Conservation (phyloP, 106 monocot species). For the Apostasia ramifera region DNA sequence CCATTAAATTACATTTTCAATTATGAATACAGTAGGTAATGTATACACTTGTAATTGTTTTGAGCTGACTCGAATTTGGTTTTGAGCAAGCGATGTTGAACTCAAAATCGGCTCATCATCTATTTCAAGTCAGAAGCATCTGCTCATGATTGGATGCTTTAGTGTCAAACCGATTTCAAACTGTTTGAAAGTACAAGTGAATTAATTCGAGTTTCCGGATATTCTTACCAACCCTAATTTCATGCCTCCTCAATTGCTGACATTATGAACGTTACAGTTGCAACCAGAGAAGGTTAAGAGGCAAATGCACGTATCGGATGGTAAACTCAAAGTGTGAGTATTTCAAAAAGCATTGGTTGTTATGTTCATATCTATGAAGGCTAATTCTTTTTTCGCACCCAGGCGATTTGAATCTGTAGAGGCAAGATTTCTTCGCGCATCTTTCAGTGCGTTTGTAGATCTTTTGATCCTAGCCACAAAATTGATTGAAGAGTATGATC, state of each 20-base stretch:
- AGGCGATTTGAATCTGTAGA: constrained; percentile 85
- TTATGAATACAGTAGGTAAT: no score
- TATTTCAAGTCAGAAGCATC: no score
- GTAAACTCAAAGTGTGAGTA: constrained; percentile 79
- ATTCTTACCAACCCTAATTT: not conserved
- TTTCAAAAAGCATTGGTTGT: not conserved
- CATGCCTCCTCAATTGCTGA: not conserved
- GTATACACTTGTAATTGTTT: no score
- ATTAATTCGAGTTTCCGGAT: not conserved
- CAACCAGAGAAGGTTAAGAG: constrained; percentile 96
- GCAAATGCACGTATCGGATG: constrained; percentile 50
- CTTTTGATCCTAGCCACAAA: constrained; percentile 58
- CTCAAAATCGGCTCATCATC: no score
- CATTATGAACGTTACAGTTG: constrained; percentile 36
- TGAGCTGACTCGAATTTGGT: no score
- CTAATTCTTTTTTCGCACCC: not conserved
- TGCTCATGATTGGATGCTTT: no score
- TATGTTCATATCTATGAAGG: not conserved
- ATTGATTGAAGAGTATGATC: constrained; percentile 65
- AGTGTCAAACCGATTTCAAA: no score
- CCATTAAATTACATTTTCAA: no score
- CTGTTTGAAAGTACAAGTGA: not conserved
- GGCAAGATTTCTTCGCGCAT: constrained; percentile 85
- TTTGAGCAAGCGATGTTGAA: no score
- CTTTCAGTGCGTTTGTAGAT: constrained; percentile 76